Evolutionary conservation across 192 early-diverging fungal genomes (phyloP).

Genomic region (Backusella circina): DNA sequence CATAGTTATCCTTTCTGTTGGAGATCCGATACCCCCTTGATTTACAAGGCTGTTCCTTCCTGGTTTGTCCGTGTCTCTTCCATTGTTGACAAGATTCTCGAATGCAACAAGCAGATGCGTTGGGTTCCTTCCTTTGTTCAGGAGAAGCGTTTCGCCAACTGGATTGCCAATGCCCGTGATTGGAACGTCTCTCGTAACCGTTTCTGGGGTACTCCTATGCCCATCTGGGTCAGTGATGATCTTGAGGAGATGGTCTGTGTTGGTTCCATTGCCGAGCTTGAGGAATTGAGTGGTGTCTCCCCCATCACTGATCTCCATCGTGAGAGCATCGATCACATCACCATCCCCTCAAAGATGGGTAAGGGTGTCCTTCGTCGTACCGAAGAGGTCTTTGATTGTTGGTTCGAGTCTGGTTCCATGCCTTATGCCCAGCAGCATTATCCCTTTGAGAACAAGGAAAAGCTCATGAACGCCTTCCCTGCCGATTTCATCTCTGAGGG

Average conservation of each 20-base stretch:
- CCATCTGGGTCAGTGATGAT: slow-evolving; percentile 95
- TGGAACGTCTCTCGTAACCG: slow-evolving; percentile 98
- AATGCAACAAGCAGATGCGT: slow-evolving; percentile 81
- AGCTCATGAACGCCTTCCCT: slow-evolving; percentile 86
- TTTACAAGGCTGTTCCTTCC: slow-evolving; percentile 94
- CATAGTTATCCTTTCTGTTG: slow-evolving; percentile 99
- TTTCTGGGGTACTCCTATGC: slow-evolving; percentile 99
- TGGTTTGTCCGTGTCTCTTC: slow-evolving; percentile 95
- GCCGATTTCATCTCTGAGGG: slow-evolving; percentile 99
- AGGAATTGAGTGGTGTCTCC: slow-evolving; percentile 79
- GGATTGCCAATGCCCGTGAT: slow-evolving; percentile 93
- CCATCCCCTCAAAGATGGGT: slow-evolving; percentile 90
- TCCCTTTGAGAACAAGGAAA: slow-evolving; percentile 95
- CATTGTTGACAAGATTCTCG: slow-evolving; percentile 79
- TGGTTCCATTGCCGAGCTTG: slow-evolving; percentile 88
- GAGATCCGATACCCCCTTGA: slow-evolving; percentile 95
- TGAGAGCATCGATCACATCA: slow-evolving; percentile 94
- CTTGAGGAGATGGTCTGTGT: slow-evolving; percentile 85
- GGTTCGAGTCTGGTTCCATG: slow-evolving; percentile 99
- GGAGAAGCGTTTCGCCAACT: slow-evolving; percentile 97
- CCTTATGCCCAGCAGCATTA: slow-evolving; percentile 99
- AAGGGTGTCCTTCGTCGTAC: slow-evolving; percentile 82
- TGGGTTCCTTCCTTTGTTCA: slow-evolving; percentile 98
- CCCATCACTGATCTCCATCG: slow-evolving; percentile 94
- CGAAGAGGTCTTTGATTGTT: slow-evolving; percentile 98